Base-by-base conservation (phyloP, 2,329 filamentous ascomycete species). In the Hortaea sp. region DNA sequence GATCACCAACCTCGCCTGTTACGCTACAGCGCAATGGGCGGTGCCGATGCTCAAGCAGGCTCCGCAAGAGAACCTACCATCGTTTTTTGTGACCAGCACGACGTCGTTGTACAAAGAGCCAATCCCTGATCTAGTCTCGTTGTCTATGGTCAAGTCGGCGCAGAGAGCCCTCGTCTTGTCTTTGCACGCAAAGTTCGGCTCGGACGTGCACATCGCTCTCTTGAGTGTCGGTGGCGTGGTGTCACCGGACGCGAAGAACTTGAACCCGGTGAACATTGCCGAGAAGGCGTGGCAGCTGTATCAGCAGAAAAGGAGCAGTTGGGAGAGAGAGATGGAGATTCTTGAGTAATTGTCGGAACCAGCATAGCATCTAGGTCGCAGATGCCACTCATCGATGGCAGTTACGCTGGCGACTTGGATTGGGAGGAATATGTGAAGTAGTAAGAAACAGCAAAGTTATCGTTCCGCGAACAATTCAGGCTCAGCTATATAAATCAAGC, bases 141-240 rank as follows among this genome's bases (percentile, higher is more conserved):
- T 77, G 5, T 74, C 70, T 2, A 61, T 76, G 44, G 66, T 66
- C 39, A 78, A 78, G 54, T 70, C 73, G 1, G 67, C 73, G 0
- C 74, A 78, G 62, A 60, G 69, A 12, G 76, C 72, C 38, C 57
- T 77, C 53, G 64, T 74, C 7, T 59, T 71, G 47, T 70, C 64
- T 11, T 58, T 77, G 51, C 54, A 63, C 20, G 60, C 63, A 45
- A 66, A 66, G 6, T 75, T 69, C 45, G 52, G 53, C 7, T 56
- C 64, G 43, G 66, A 67, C 2, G 67, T 78, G 2, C 72, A 76
- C 48, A 57, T 73, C 12, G 74, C 68, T 0, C 54, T 77, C 12
- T 57, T 78, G 2, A 66, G 58, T 41, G 67, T 76, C 1, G 68
- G 67, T 3, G 74, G 73, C 0, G 52, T 58, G 0, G 71, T 76